Conservation (phyloP, 2,329 filamentous ascomycete genomes). For the Periconia sp. region DNA sequence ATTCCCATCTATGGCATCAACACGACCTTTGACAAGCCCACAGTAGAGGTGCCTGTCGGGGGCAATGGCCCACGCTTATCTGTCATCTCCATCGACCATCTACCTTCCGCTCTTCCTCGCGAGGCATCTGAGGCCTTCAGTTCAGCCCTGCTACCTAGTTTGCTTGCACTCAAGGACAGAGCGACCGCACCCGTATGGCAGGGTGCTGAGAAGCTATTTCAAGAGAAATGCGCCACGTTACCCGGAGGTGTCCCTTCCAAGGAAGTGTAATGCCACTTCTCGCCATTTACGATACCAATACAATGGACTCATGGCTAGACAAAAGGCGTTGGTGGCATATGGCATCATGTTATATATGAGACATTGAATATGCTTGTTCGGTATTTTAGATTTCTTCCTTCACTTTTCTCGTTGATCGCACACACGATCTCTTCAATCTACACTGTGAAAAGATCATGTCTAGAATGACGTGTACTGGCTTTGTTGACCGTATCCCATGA, state of each 20-base stretch:
- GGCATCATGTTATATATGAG: neutral
- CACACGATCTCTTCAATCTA: neutral
- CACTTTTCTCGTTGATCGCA: neutral
- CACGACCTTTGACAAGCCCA: slow-evolving; percentile 89
- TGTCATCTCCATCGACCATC: slow-evolving; percentile 70
- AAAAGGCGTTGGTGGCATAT: slow-evolving; percentile 4
- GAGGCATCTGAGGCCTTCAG: slow-evolving; percentile 89
- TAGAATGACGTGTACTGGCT: no score
- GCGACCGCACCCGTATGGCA: slow-evolving; percentile 78
- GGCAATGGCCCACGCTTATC: slow-evolving; percentile 66
- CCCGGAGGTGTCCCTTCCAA: slow-evolving; percentile 54
- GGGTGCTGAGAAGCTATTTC: slow-evolving; percentile 81
- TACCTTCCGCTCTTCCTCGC: slow-evolving; percentile 72
- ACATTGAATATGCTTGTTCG: neutral
- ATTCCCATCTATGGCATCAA: slow-evolving; percentile 84
- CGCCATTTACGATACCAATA: neutral
- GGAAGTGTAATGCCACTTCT: slow-evolving; percentile 27
- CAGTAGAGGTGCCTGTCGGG: slow-evolving; percentile 72
- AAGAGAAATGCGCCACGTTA: slow-evolving; percentile 77
- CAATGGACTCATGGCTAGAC: slow-evolving; percentile 1
- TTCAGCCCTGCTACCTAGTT: slow-evolving; percentile 74
- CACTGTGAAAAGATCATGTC: neutral
- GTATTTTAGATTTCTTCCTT: neutral
- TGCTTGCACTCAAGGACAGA: slow-evolving; percentile 79
- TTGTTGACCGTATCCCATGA: no score